phyloP scores from a whole-genome alignment of 23 red algal species.

The Chondrus crispus region DNA sequence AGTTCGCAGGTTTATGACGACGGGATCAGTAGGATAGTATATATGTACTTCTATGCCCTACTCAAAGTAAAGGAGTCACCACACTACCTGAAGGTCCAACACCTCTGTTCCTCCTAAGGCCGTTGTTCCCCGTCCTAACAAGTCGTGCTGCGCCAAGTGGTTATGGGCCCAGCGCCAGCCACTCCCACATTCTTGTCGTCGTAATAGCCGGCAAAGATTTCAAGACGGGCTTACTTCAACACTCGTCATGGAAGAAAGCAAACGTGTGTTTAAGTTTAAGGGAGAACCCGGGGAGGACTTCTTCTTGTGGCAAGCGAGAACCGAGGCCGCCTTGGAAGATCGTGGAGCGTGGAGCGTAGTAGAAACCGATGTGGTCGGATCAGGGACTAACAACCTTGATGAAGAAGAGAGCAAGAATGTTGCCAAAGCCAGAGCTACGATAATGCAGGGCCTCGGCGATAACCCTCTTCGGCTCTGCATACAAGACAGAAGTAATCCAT shows the following conservation, averaged over 20 bases:
- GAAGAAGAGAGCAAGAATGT: neutral
- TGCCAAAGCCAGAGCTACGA: neutral
- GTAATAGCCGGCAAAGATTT: no score
- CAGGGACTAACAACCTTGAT: neutral
- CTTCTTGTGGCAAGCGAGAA: neutral
- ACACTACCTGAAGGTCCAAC: no score
- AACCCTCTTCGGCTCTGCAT: neutral
- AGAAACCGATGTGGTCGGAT: neutral
- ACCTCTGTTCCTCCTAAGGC: no score
- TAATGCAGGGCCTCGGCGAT: neutral
- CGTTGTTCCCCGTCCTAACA: no score
- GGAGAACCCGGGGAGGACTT: neutral
- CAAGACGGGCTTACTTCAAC: no score
- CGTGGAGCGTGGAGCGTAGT: neutral
- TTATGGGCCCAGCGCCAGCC: no score
- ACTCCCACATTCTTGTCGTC: no score
- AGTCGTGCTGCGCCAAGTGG: no score
- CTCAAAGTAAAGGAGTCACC: no score
- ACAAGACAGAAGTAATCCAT: neutral
- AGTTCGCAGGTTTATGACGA: no score
- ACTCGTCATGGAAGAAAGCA: neutral
- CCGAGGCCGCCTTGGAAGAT: neutral
- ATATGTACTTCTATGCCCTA: no score
- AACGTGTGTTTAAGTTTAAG: neutral
- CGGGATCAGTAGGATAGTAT: no score